phyloP scores from a whole-genome alignment of 495 filamentous ascomycete genomes.

The Penicillium pulvis region DNA sequence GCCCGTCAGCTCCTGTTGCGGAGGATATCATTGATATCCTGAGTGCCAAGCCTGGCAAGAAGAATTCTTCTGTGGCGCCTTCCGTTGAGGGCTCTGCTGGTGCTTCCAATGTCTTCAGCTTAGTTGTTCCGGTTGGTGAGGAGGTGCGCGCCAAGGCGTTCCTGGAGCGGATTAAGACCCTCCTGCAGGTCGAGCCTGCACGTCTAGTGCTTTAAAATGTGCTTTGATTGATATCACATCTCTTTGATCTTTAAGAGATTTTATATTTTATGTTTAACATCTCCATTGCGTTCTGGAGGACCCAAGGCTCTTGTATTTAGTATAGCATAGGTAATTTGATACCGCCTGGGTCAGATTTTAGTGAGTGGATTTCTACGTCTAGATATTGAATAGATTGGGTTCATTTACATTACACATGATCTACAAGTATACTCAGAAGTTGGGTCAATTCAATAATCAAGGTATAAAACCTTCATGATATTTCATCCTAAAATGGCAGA shows the following conservation, averaged over 20 bases:
- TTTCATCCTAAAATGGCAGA: conserved; percentile 12
- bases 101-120: conserved; percentile 76
- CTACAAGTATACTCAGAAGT: not conserved
- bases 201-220: conserved; percentile 62
- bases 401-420: not conserved
- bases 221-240: conserved; percentile 17
- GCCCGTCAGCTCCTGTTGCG: conserved; percentile 31
- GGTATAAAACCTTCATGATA: conserved; percentile 4
- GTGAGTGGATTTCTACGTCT: not conserved
- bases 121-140: conserved; percentile 74
- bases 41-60: conserved; percentile 48
- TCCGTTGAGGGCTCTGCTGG: conserved; percentile 29
- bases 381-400: not conserved
- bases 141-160: conserved; percentile 79
- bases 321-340: conserved; percentile 41
- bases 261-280: conserved; percentile 19
- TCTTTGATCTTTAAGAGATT: conserved; percentile 11
- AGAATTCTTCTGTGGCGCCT: conserved; percentile 19
- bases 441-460: not conserved
- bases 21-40: conserved; percentile 80
- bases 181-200: conserved; percentile 82
- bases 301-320: conserved; percentile 27
- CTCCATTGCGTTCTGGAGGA: conserved; percentile 14
- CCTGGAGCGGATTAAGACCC: conserved; percentile 76
- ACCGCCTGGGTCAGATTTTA: conserved; percentile 15